phyloP scores from a whole-genome alignment of 371 early-diverging fungal species.

The Fennellomyces sp. region DNA sequence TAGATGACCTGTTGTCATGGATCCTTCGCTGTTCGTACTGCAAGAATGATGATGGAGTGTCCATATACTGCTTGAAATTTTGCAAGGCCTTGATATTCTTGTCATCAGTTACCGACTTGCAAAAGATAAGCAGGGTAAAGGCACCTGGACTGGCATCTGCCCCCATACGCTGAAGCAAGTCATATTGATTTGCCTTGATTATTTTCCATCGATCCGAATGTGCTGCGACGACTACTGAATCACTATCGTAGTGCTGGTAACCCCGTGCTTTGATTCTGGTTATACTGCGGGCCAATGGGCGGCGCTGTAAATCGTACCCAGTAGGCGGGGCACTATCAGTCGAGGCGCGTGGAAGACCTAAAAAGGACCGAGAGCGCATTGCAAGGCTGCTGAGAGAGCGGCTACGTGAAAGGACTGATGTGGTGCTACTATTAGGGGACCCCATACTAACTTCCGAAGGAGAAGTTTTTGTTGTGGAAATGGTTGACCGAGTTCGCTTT shows the following conservation, averaged over 20 bases:
- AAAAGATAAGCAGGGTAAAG: slow-evolving; percentile 40
- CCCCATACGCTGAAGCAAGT: slow-evolving; percentile 27
- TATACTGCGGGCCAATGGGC: not conserved
- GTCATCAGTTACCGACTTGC: slow-evolving; percentile 18
- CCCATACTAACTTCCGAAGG: not conserved
- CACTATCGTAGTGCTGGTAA: slow-evolving; percentile 17
- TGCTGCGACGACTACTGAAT: slow-evolving; percentile 10
- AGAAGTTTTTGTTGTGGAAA: not conserved
- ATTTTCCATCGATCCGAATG: slow-evolving; percentile 33
- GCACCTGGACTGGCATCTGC: slow-evolving; percentile 12
- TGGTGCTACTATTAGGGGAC: not conserved
- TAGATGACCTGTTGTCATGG: not conserved
- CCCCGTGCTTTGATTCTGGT: slow-evolving; percentile 12
- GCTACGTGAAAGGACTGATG: not conserved
- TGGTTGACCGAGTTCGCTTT: slow-evolving; percentile 4
- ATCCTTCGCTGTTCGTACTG: slow-evolving; percentile 21
- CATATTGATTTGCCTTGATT: slow-evolving; percentile 30
- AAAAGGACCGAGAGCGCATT: not conserved
- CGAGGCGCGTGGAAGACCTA: not conserved
- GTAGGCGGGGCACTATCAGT: not conserved
- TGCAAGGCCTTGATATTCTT: slow-evolving; percentile 20
- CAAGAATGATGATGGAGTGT: slow-evolving; percentile 29
- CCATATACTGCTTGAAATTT: slow-evolving; percentile 15
- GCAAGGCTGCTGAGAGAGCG: slow-evolving; percentile 1
- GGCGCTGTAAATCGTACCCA: not conserved